phyloP scores from a whole-genome alignment of 768 basidiomycete species.

The Suillus plorans region DNA sequence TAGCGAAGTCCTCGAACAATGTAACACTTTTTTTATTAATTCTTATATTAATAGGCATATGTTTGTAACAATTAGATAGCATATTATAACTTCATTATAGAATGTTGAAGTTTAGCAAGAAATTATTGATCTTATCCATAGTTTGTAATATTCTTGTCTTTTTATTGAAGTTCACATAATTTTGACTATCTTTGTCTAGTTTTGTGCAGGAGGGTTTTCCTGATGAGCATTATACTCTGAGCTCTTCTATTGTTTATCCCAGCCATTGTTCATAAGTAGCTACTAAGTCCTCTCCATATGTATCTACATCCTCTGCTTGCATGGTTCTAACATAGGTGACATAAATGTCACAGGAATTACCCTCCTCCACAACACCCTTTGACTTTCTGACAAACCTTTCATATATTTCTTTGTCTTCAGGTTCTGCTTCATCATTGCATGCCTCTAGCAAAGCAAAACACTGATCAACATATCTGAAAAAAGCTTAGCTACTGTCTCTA shows the following conservation, averaged over 20 bases:
- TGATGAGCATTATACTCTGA: too few relatives aligned
- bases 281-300: slow-evolving; percentile 1
- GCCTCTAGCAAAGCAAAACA: slow-evolving; percentile 63
- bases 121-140: too few relatives aligned
- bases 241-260: neutral
- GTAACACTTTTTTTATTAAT: too few relatives aligned
- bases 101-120: too few relatives aligned
- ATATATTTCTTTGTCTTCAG: slow-evolving; percentile 60
- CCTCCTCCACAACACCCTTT: slow-evolving; percentile 30
- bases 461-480: slow-evolving; percentile 69
- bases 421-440: slow-evolving; percentile 51
- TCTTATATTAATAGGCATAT: too few relatives aligned
- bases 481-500: neutral
- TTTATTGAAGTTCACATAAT: too few relatives aligned
- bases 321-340: neutral
- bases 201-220: too few relatives aligned
- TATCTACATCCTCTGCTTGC: neutral
- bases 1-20: too few relatives aligned
- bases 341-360: neutral
- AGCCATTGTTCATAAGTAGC: slow-evolving; percentile 1
- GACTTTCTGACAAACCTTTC: slow-evolving; percentile 49
- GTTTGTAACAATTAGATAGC: too few relatives aligned
- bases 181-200: too few relatives aligned
- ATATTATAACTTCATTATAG: too few relatives aligned
- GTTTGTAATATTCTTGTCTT: too few relatives aligned